These are phyloP conservation scores for Candida taoyuanica DNA, from an alignment of 805 yeast genomes.

Conservation along the genomic window DNA sequence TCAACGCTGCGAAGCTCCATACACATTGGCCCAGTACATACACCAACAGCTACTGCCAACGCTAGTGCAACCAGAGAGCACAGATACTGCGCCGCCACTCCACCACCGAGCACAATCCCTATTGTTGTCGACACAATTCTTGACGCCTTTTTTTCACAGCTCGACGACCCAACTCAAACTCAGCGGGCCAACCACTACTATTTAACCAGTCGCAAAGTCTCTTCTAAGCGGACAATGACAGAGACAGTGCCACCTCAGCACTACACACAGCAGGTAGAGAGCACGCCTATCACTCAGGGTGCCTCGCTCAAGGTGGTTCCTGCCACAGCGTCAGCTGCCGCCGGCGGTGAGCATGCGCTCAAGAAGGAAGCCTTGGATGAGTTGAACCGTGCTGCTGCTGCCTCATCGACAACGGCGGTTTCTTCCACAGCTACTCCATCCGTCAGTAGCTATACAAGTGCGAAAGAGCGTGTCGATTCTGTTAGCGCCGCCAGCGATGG, in stretches of 20 bases:
- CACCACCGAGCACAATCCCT: background rate
- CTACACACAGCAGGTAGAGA: background rate
- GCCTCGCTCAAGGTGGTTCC: background rate
- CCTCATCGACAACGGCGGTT: background rate
- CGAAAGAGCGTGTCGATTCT: background rate
- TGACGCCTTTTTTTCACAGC: slow-evolving; percentile 9
- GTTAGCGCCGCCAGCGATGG: background rate
- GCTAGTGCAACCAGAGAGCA: too few species aligned
- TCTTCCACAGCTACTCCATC: background rate
- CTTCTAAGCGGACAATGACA: too few species aligned
- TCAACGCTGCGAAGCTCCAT: too few species aligned
- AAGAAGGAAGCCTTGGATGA: background rate
- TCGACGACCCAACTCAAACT: background rate
- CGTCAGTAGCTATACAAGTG: background rate
- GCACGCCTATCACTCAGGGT: background rate
- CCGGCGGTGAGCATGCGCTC: background rate
- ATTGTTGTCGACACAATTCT: slow-evolving; percentile 3
- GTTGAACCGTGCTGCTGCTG: background rate
- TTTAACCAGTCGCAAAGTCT: too few species aligned
- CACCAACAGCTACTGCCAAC: too few species aligned
- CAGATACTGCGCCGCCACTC: background rate
- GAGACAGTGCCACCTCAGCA: background rate
- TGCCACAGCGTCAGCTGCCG: too few species aligned
- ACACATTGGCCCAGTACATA: too few species aligned
- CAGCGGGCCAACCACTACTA: background rate